These are phyloP conservation scores for Eremochloa ophiuroides DNA, from an alignment of 176 grass and related monocot species.

Conservation along the genomic window DNA sequence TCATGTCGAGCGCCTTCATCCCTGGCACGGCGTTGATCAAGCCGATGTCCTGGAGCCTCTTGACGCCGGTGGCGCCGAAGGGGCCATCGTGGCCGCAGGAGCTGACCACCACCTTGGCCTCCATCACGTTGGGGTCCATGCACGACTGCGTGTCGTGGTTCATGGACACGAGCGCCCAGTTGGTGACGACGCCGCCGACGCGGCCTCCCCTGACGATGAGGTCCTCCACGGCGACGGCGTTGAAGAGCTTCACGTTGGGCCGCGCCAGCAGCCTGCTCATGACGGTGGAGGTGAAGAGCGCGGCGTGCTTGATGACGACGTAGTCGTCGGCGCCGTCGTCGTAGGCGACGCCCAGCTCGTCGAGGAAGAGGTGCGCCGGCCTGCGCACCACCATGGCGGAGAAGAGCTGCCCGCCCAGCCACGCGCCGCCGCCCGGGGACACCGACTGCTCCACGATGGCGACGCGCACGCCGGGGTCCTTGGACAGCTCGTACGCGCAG, in stretches of 20 bases:
- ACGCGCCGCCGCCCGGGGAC: conserved; percentile 93
- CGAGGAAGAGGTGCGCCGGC: conserved; percentile 87
- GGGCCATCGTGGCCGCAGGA: conserved; percentile 95
- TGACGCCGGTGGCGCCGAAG: conserved; percentile 85
- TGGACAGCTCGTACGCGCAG: conserved; percentile 95
- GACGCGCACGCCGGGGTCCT: conserved; percentile 68
- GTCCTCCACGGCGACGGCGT: conserved; percentile 90
- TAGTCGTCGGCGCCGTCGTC: conserved; percentile 81
- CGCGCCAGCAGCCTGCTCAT: conserved; percentile 76
- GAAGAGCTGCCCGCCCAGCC: conserved; percentile 95
- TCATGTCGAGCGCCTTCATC: conserved; percentile 95
- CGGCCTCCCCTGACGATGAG: conserved; percentile 74
- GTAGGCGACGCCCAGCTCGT: conserved; percentile 71
- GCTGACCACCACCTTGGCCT: conserved; percentile 92
- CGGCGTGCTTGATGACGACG: conserved; percentile 81
- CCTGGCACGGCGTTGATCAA: conserved; percentile 86
- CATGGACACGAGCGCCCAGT: conserved; percentile 93
- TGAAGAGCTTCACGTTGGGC: conserved; percentile 97
- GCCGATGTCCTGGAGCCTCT: conserved; percentile 86
- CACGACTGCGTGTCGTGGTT: conserved; percentile 98
- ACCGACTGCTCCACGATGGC: conserved; percentile 92
- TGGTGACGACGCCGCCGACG: conserved; percentile 88
- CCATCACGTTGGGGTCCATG: conserved; percentile 99
- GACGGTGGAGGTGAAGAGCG: conserved; percentile 93
- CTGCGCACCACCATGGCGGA: conserved; percentile 97